Conservation (phyloP, 2,329 filamentous ascomycete species). For the Stemphylium vesicarium region DNA sequence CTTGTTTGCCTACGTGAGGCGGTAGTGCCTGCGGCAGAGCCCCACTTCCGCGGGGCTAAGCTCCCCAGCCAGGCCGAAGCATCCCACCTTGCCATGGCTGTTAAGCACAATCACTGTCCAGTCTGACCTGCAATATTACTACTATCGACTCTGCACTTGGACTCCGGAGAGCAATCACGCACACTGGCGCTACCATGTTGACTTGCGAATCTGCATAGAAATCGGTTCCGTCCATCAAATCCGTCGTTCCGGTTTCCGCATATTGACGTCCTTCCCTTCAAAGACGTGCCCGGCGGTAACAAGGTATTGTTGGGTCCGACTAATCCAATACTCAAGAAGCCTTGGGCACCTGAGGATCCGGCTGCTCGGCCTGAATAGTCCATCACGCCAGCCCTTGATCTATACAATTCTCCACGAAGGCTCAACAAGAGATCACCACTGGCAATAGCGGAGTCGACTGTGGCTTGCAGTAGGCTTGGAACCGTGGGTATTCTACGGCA, state of each 20-base stretch:
- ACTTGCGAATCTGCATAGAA: background rate
- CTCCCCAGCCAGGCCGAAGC: constrained; percentile 5
- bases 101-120: no score
- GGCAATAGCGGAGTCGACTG: background rate
- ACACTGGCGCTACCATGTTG: no score
- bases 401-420: no score
- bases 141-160: background rate
- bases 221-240: background rate
- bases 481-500: constrained; percentile 2
- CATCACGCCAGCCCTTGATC: background rate
- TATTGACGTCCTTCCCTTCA: background rate
- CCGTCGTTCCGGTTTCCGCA: background rate
- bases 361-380: background rate
- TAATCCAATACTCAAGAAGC: background rate
- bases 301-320: background rate
- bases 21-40: constrained; percentile 29
- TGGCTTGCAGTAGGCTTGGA: constrained; percentile 4
- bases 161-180: background rate
- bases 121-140: no score
- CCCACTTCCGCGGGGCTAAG: constrained; percentile 15
- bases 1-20: constrained; percentile 21
- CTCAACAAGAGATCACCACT: no score
- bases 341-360: background rate
- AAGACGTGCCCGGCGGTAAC: background rate
- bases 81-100: no score